phyloP scores from a whole-genome alignment of 2,329 filamentous ascomycete genomes.

The Penicillium sp. region DNA sequence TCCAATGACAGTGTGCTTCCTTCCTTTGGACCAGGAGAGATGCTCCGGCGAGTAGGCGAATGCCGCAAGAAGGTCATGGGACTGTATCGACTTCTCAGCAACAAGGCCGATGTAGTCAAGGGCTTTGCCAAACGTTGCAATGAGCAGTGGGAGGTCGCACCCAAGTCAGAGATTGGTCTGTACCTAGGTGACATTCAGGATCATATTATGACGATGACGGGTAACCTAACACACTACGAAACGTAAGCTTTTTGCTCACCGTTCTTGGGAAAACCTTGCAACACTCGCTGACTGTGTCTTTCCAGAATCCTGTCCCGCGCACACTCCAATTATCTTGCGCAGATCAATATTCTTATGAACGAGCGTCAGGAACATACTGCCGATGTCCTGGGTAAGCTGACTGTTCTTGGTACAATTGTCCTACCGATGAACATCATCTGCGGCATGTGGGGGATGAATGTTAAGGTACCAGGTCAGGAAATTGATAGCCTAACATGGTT shows the following conservation, averaged over 20 bases:
- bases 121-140: slow-evolving; percentile 98
- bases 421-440: slow-evolving; percentile 99
- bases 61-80: slow-evolving; percentile 98
- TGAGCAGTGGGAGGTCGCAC: slow-evolving; percentile 95
- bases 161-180: slow-evolving; percentile 91
- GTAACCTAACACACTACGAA: slow-evolving; percentile 92
- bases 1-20: slow-evolving; percentile 33
- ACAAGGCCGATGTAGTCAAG: slow-evolving; percentile 98
- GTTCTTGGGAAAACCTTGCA: slow-evolving; percentile 5
- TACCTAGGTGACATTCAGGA: slow-evolving; percentile 98
- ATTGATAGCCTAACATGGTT: slow-evolving; percentile 77
- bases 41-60: slow-evolving; percentile 89
- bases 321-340: slow-evolving; percentile 96
- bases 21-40: slow-evolving; percentile 63
- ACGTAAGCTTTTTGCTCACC: slow-evolving; percentile 59
- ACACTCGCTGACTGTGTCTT: slow-evolving; percentile 9
- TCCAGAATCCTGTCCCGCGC: slow-evolving; percentile 79
- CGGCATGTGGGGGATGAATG: slow-evolving; percentile 98
- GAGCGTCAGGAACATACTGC: slow-evolving; percentile 94
- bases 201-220: slow-evolving; percentile 98
- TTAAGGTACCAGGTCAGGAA: slow-evolving; percentile 89
- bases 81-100: slow-evolving; percentile 85
- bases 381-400: slow-evolving; percentile 90
- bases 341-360: slow-evolving; percentile 99
- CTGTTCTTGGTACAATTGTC: slow-evolving; percentile 93